A percentile compares a stretch with the other conserved stretches of the same genome.
Evolutionary conservation across 1,284 basidiomycete genomes (phyloP).

Genomic region (Crucibulum parvulum): DNA sequence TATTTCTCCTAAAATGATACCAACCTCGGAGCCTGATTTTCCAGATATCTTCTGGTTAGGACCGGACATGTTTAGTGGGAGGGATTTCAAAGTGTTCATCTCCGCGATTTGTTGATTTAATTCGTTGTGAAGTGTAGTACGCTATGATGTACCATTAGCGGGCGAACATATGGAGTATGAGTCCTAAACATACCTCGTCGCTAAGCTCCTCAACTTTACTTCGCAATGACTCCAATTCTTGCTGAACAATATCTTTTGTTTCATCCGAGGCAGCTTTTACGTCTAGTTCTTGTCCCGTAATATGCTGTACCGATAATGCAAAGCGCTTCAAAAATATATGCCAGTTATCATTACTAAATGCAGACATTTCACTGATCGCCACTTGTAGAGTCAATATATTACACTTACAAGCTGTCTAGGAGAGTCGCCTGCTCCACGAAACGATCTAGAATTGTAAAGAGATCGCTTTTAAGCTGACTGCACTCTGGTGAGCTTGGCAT

Average conservation of each 20-base stretch:
- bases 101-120: constrained; percentile 69
- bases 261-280: constrained; percentile 52
- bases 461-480: constrained; percentile 68
- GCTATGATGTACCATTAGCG: constrained; percentile 38
- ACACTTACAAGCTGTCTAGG: constrained; percentile 67
- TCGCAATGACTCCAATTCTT: constrained; percentile 69
- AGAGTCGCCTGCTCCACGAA: constrained; percentile 72
- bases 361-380: neutral
- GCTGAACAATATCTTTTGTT: constrained; percentile 53
- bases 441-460: constrained; percentile 67
- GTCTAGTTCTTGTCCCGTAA: constrained; percentile 72
- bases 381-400: neutral
- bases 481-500: constrained; percentile 5
- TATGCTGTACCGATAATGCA: constrained; percentile 65
- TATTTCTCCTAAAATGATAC: constrained; percentile 1
- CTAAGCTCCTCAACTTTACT: constrained; percentile 64
- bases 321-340: constrained; percentile 66
- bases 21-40: constrained; percentile 60
- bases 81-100: constrained; percentile 66
- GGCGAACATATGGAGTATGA: neutral
- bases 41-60: constrained; percentile 42
- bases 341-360: constrained; percentile 68
- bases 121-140: constrained; percentile 56
- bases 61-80: constrained; percentile 48
- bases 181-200: constrained; percentile 59